These are phyloP conservation scores for Scopulariopsis brevicaulis DNA, from an alignment of 2,329 filamentous ascomycete genomes.

Conservation along the genomic window DNA sequence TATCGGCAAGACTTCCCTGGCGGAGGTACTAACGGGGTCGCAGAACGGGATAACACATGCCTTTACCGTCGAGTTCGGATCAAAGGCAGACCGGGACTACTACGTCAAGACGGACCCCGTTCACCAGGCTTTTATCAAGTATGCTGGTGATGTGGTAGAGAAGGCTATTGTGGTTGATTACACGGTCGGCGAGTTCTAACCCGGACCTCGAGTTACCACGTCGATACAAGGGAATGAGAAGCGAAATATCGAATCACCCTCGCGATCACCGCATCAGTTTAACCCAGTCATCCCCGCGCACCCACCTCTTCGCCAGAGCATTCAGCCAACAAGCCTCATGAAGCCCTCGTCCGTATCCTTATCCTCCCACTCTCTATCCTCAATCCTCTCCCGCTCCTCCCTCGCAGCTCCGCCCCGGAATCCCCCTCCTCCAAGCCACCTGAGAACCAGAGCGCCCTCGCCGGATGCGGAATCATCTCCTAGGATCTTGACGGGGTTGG, in stretches of 20 bases:
- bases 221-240: not conserved
- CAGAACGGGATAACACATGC: constrained; percentile 52
- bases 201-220: not conserved
- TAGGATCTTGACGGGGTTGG: not conserved
- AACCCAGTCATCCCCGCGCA: not conserved
- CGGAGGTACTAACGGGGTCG: not conserved
- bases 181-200: constrained; percentile 22
- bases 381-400: not conserved
- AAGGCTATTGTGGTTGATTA: constrained; percentile 48
- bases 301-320: not conserved
- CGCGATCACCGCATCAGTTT: too few species aligned
- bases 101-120: constrained; percentile 52
- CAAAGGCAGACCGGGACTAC: constrained; percentile 49
- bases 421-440: not conserved
- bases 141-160: constrained; percentile 29
- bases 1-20: not conserved
- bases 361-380: not conserved
- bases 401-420: not conserved
- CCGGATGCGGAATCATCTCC: not conserved
- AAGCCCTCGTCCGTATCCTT: not conserved
- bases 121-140: constrained; percentile 46
- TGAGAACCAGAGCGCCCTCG: not conserved
- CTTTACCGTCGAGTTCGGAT: constrained; percentile 56
- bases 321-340: not conserved
- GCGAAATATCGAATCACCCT: too few species aligned